These are phyloP conservation scores for Lactarius deliciosus DNA, from an alignment of 768 basidiomycete genomes.

Conservation along the genomic window DNA sequence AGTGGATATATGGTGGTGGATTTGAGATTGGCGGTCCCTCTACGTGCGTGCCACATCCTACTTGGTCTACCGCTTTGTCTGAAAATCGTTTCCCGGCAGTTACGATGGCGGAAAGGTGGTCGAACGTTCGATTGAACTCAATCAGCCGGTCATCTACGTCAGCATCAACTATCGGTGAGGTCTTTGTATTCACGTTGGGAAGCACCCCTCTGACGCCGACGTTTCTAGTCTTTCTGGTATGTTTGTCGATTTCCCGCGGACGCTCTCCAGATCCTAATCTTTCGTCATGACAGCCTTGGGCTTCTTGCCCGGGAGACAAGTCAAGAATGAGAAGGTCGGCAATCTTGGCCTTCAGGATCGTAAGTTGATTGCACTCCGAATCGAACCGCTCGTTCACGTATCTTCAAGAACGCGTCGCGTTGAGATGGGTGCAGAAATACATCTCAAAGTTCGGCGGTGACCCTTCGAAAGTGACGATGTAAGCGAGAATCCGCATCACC, in stretches of 20 bases:
- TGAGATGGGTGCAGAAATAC: constrained; percentile 68
- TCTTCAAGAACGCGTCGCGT: constrained; percentile 49
- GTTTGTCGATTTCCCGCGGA: not conserved
- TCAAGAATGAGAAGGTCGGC: constrained; percentile 50
- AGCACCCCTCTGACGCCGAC: not conserved
- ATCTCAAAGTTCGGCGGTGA: constrained; percentile 66
- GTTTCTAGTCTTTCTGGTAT: constrained; percentile 25
- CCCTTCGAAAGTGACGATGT: constrained; percentile 58
- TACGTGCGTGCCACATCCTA: constrained; percentile 3
- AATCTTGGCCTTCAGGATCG: constrained; percentile 71
- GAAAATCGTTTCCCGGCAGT: constrained; percentile 1
- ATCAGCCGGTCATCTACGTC: constrained; percentile 32
- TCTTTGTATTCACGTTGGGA: not conserved
- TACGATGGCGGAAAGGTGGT: constrained; percentile 33
- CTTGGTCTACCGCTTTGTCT: not conserved
- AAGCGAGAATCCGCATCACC: constrained; percentile 28
- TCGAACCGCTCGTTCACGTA: not conserved
- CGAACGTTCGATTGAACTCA: constrained; percentile 31
- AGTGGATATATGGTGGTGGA: constrained; percentile 35
- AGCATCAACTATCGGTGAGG: constrained; percentile 35
- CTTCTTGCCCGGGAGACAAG: constrained; percentile 52
- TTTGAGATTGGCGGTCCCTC: constrained; percentile 21
- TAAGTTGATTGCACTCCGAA: constrained; percentile 34
- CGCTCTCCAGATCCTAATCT: not conserved
- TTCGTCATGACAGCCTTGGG: constrained; percentile 41